phyloP scores from a whole-genome alignment of 441 rosid species.

The Arabidopsis lyrata region DNA sequence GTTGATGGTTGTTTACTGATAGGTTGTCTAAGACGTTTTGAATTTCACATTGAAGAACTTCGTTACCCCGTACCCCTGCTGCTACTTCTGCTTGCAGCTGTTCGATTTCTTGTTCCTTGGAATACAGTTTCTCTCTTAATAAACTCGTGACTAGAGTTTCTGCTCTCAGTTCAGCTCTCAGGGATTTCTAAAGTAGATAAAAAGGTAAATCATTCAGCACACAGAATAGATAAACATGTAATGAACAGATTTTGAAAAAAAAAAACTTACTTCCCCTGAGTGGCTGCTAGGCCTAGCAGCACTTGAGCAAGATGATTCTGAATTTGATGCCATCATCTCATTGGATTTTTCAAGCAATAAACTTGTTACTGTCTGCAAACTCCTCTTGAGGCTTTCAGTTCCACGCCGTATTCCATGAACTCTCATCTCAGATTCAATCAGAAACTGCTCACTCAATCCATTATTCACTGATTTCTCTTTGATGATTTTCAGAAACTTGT shows the following conservation, averaged over 20 bases:
- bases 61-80: constrained; percentile 76
- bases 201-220: not conserved
- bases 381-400: constrained; percentile 73
- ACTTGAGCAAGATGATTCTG: constrained; percentile 41
- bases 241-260: not conserved
- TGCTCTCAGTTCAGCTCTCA: constrained; percentile 73
- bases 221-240: constrained; percentile 24
- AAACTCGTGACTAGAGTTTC: constrained; percentile 75
- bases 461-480: constrained; percentile 54
- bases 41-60: constrained; percentile 75
- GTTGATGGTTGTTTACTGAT: constrained; percentile 68
- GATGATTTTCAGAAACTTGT: constrained; percentile 69
- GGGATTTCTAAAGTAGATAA: constrained; percentile 52
- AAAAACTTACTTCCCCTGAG: constrained; percentile 62
- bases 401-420: constrained; percentile 74
- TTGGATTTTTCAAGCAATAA: constrained; percentile 28
- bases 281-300: constrained; percentile 40
- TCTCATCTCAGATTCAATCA: constrained; percentile 79
- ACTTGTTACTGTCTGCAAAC: constrained; percentile 67
- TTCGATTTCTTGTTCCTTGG: constrained; percentile 86
- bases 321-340: constrained; percentile 49
- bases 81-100: constrained; percentile 89
- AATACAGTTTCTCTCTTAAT: constrained; percentile 81
- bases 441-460: constrained; percentile 74
- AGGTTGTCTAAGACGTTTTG: constrained; percentile 75